Evolutionary conservation across 495 filamentous ascomycete species (phyloP), one percentile per base, ranked within the genome.

Genomic region (Penicillium mononematosum): DNA sequence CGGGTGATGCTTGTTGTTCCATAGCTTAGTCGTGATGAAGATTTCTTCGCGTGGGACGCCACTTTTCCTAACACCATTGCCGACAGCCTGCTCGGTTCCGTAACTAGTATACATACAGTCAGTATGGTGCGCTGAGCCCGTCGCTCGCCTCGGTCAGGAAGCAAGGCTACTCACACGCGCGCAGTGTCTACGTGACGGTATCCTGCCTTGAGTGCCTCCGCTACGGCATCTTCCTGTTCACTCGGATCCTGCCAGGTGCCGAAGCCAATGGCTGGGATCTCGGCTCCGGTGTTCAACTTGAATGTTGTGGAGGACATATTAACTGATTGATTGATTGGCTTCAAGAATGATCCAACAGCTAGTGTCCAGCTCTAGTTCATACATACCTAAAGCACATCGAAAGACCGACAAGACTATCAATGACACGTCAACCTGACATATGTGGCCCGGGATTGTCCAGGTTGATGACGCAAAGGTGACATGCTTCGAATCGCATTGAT

Each of bases 1-100:
- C 1, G 84, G 81, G 50, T 84, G 81, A 59, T 90, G 86, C 59
- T 83, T 79, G 46, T 83, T 81, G 70, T 84, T 86, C 86, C 85
- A 89, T 17, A 89, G 70, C 69, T 90, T 90, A 54, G 77, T 83
- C 4, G 86, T 88, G n/a, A 89, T 72, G 73, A 87, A 89, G 55
- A 88, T 67, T 34, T 88, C 75, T 17, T 79, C 68, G 38, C 87
- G 82, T 20, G 80, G 74, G n/a, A 85, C 65, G 25, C 75, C 73
- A 45, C 79, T 76, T 27, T 81, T 75, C 36, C 75, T 75, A 68
- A 88, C 85, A 25, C 79, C 85, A 22, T 74, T 62, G 6, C 86
- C 86, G 7, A 81, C 81, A 58, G 73, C 75, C 52, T 74, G 58
- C 45, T 82, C 75, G 43, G 78, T 81, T 22, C 68, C 75, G 63